Evolutionary conservation across 2,329 filamentous ascomycete species (phyloP), one percentile per base, ranked within the genome.

Genomic region (Fusarium abutilonis): DNA sequence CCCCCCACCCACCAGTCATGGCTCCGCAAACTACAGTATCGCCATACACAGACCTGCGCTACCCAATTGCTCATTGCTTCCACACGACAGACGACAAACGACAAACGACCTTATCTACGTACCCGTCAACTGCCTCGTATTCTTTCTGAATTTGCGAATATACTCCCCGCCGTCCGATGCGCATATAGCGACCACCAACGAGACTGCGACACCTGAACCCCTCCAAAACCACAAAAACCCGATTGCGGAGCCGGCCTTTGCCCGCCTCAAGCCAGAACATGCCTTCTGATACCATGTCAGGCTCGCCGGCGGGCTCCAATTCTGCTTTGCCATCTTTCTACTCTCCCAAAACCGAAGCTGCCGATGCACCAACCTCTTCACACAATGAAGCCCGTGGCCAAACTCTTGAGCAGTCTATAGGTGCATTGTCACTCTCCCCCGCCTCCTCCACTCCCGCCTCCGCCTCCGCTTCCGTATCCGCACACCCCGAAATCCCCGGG

Each of bases 301-400:
- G 60, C 68, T 65, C 68, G 46, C 70, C 64, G 70, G 65, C 69
- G 70, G 70, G 60, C 68, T 72, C 59, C 72, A 76, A 72, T 28
- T 67, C 70, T 55, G 73, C 77, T 43, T 75, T 82, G 32, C 80
- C 80, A 3, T 79, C 80, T 9, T 82, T 82, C 65, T 82, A 81
- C 65, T 82, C 80, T 4, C 80, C 80, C 6, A 75, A 69, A 44
- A 75, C 77, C 8, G 51, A 67, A 28, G 56, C 72, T 5, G 64
- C 67, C 53, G 73, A 74, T 26, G 58, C 61, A 26, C 40, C 52
- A 6, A 28, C 59, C 6, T 31, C 56, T 9, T 59, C 63, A 6
- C 61, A 57, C 31, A 52, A 60, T 41, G 48, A 52, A 45, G 43
- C 61, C 36, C 41, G 9, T 35, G 48, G 41, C 53, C 59, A 59